Conservation (phyloP, 2,329 filamentous ascomycete species). For the Allantophomopsis lycopodina region DNA sequence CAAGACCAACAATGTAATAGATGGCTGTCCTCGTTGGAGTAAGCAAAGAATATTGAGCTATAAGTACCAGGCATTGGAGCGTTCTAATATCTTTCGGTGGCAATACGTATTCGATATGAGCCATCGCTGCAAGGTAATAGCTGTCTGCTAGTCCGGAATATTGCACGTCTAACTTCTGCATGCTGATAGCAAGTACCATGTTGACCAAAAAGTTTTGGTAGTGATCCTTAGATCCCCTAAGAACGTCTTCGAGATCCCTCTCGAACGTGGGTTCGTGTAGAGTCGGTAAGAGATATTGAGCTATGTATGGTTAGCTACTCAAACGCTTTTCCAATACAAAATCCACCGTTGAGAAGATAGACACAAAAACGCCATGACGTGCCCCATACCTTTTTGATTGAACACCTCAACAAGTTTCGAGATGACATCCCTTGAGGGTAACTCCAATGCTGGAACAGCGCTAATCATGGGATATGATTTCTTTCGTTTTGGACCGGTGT, state of each 20-base stretch:
- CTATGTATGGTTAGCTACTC: conserved; percentile 27
- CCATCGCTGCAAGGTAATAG: conserved; percentile 84
- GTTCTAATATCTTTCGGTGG: conserved; percentile 83
- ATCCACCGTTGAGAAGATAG: no score
- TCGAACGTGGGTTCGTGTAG: conserved; percentile 74
- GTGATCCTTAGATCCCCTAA: conserved; percentile 59
- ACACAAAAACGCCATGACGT: not conserved
- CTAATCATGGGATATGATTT: conserved; percentile 90
- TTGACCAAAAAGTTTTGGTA: conserved; percentile 81
- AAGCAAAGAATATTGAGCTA: conserved; percentile 82
- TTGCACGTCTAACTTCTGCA: conserved; percentile 80
- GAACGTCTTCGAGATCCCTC: conserved; percentile 68
- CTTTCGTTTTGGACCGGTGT: conserved; percentile 33
- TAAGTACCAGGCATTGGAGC: conserved; percentile 75
- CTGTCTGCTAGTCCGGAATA: conserved; percentile 92
- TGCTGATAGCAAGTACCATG: conserved; percentile 87
- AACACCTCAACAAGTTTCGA: conserved; percentile 76
- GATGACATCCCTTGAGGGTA: conserved; percentile 63
- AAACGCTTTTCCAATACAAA: no score
- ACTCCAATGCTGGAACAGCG: conserved; percentile 59
- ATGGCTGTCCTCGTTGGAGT: conserved; percentile 86
- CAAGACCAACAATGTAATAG: conserved; percentile 85
- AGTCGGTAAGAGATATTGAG: conserved; percentile 76
- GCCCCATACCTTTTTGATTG: conserved; percentile 58
- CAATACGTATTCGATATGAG: conserved; percentile 69